These are phyloP conservation scores for Penicillium sp. DNA, from an alignment of 2,329 filamentous ascomycete genomes.

Conservation along the genomic window DNA sequence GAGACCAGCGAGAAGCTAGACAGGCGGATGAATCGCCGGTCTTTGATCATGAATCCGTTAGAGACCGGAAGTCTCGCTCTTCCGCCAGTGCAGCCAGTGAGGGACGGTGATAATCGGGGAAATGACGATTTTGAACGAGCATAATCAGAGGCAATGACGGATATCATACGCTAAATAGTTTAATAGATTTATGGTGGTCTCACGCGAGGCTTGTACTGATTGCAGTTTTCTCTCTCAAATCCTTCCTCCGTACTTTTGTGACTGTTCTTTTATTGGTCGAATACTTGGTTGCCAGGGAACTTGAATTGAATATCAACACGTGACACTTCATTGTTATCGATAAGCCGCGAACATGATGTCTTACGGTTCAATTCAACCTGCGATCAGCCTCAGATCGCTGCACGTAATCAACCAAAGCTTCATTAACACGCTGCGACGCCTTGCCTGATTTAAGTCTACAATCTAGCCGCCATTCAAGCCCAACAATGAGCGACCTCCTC, in stretches of 20 bases:
- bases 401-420: neutral
- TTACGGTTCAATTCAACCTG: neutral
- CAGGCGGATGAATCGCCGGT: constrained; percentile 59
- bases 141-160: constrained; percentile 25
- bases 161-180: constrained; percentile 26
- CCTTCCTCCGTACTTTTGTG: neutral
- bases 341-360: constrained; percentile 10
- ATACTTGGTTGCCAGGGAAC: neutral
- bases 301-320: neutral
- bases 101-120: constrained; percentile 38
- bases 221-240: neutral
- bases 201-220: constrained; percentile 4
- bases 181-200: constrained; percentile 26
- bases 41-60: constrained; percentile 57
- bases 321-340: constrained; percentile 14
- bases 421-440: neutral
- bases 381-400: constrained; percentile 1
- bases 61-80: constrained; percentile 58
- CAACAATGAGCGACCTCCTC: constrained; percentile 63
- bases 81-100: constrained; percentile 30
- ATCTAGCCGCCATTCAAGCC: neutral
- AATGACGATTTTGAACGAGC: constrained; percentile 56
- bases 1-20: constrained; percentile 62
- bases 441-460: neutral
- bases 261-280: neutral